A percentile compares a stretch with the other conserved stretches of the same genome.
These are phyloP conservation scores for Claviceps lovelessii DNA, from an alignment of 2,329 filamentous ascomycete species.

Conservation along the genomic window DNA sequence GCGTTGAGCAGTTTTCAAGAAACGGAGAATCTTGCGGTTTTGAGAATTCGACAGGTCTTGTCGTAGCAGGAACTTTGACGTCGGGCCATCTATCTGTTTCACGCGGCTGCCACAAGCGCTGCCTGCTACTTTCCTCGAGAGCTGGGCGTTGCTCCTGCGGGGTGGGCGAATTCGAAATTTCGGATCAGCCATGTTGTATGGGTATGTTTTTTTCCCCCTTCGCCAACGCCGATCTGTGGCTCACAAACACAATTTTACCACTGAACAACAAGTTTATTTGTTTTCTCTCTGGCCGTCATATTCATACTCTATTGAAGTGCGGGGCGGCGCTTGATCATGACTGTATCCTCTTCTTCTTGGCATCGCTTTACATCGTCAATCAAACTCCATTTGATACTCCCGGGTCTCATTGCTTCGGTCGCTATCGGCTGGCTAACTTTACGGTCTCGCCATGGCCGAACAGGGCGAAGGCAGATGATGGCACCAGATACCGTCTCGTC, in stretches of 20 bases:
- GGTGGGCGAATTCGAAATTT: slow-evolving; percentile 5
- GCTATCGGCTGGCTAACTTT: slow-evolving; percentile 17
- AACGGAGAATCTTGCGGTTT: background rate
- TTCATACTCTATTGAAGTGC: slow-evolving; percentile 2
- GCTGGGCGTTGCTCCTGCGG: slow-evolving; percentile 11
- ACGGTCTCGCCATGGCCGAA: slow-evolving; percentile 6
- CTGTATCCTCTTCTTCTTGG: background rate
- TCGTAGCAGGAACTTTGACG: background rate
- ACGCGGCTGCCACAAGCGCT: background rate
- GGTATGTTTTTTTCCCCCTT: slow-evolving; percentile 23
- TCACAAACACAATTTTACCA: background rate
- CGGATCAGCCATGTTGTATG: slow-evolving; percentile 18
- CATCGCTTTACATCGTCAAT: slow-evolving; percentile 2
- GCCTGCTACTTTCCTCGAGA: slow-evolving; percentile 5
- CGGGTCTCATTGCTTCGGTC: slow-evolving; percentile 6
- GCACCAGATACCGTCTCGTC: slow-evolving; percentile 64
- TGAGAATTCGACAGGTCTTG: background rate
- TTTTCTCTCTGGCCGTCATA: background rate
- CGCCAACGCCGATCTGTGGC: slow-evolving; percentile 2
- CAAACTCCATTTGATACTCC: slow-evolving; percentile 5
- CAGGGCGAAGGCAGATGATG: slow-evolving; percentile 39
- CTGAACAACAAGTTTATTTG: background rate
- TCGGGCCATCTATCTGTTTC: background rate
- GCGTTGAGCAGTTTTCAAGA: background rate
- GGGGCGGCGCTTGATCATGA: slow-evolving; percentile 3